Evolutionary conservation across 1,139 yeast species (phyloP).

Genomic region (Meyerozyma carpophila): DNA sequence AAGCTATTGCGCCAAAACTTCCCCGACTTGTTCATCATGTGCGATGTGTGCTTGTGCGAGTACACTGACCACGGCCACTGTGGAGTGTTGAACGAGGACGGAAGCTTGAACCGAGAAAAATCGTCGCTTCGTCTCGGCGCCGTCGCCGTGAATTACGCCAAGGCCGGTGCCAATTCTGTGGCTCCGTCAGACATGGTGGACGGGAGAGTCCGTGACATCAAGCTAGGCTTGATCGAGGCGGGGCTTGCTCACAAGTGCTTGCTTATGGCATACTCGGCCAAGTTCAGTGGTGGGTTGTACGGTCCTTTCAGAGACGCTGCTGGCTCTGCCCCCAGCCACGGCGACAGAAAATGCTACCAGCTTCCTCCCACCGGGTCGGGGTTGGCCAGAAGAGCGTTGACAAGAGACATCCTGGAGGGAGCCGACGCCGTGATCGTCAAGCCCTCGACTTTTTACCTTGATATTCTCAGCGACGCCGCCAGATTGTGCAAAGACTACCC

Average conservation of each 20-base stretch:
- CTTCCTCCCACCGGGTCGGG: constrained; percentile 93
- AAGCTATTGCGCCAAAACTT: constrained; percentile 57
- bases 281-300: constrained; percentile 83
- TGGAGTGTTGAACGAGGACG: constrained; percentile 85
- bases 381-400: constrained; percentile 84
- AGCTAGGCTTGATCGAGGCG: constrained; percentile 77
- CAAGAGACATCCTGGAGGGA: constrained; percentile 85
- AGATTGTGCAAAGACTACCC: constrained; percentile 81
- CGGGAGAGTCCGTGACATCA: constrained; percentile 87
- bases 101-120: constrained; percentile 67
- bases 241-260: constrained; percentile 82
- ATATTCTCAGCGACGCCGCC: constrained; percentile 83
- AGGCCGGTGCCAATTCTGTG: constrained; percentile 91
- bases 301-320: constrained; percentile 99
- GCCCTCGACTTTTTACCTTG: constrained; percentile 96
- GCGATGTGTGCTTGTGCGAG: constrained; percentile 96
- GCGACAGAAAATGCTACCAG: constrained; percentile 91
- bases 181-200: constrained; percentile 99
- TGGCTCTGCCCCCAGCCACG: constrained; percentile 81
- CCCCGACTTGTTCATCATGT: constrained; percentile 81
- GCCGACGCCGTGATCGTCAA: constrained; percentile 93
- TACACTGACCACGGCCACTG: constrained; percentile 97
- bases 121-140: constrained; percentile 85
- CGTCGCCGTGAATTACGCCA: constrained; percentile 92
- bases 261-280: constrained; percentile 92